Evolutionary conservation across 345 rosid species (phyloP), one percentile per base, ranked within the genome.

Genomic region (Schrenkiella parvula): DNA sequence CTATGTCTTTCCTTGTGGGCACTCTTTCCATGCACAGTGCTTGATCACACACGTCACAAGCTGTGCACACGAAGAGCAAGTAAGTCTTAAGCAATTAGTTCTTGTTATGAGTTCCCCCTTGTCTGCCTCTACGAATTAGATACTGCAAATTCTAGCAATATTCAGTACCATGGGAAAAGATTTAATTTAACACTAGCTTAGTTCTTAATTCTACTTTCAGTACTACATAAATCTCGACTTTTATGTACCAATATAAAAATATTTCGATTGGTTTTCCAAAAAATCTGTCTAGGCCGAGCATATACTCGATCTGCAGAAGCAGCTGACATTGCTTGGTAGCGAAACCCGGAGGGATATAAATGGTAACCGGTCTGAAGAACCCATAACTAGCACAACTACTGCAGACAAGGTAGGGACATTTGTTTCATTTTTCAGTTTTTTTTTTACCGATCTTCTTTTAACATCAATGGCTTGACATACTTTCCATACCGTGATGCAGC

Each of bases 1-100:
- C 77, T 95, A 91, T 73, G 88, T 95, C 57, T 95, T 95, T 81
- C 99, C 99, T 22, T 95, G 97, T 75, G 92, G 96, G 11, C 97
- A 95, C 65, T 83, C 97, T 41, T 95, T 95, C 80, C 97, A 95
- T 75, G 81, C 96, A 9, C 88, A 88, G 53, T 91, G 97, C 82
- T 70, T 91, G 73, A 88, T 95, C 77, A 89, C 99, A 55, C 60
- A 60, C 69, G 68, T 68, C 18, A 73, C 77, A 51, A 66, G 76
- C 64, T 77, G 78, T 60, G 73, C 61, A 23, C 77, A 72, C 4
- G 71, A 78, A 72, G 77, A 48, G 42, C 74, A 75, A 44, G 76
- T 75, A 61, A 59, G 72, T 67, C 59, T 4, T 1, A 26, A 68
- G 39, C 61, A 13, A 15, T 31, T 37, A 59, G 17, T 12, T 43